phyloP scores from a whole-genome alignment of 1,139 yeast genomes.

The Schizosaccharomyces versatilis region DNA sequence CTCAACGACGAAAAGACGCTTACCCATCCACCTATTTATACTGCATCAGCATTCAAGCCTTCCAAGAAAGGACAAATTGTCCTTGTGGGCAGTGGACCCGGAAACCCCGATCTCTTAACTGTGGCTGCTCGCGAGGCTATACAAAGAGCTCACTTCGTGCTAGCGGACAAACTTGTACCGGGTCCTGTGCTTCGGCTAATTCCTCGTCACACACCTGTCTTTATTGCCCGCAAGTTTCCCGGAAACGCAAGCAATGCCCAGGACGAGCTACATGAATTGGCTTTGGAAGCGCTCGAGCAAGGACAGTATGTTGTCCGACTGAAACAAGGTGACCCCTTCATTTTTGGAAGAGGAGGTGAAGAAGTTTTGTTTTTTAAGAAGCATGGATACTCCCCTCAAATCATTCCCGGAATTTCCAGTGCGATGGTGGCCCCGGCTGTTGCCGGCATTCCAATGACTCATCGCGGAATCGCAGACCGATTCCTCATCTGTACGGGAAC shows the following conservation, averaged over 20 bases:
- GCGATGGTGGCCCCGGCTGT: slow-evolving; percentile 79
- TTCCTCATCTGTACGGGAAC: slow-evolving; percentile 87
- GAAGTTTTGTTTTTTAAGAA: slow-evolving; percentile 47
- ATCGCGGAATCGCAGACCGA: slow-evolving; percentile 80
- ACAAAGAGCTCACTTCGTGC: slow-evolving; percentile 54
- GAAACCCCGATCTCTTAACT: slow-evolving; percentile 61
- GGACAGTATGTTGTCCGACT: slow-evolving; percentile 70
- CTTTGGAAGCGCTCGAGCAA: slow-evolving; percentile 36
- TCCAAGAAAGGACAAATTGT: slow-evolving; percentile 35
- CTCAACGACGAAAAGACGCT: slow-evolving; percentile 5
- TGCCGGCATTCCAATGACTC: slow-evolving; percentile 75
- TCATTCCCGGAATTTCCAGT: slow-evolving; percentile 75
- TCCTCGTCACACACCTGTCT: slow-evolving; percentile 50
- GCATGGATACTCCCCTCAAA: slow-evolving; percentile 49
- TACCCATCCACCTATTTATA: not conserved
- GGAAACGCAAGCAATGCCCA: slow-evolving; percentile 94
- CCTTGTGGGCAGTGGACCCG: slow-evolving; percentile 87
- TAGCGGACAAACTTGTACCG: slow-evolving; percentile 86
- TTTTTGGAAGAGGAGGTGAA: slow-evolving; percentile 93
- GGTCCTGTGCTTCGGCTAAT: slow-evolving; percentile 62
- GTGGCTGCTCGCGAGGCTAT: slow-evolving; percentile 70
- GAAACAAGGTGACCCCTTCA: slow-evolving; percentile 94
- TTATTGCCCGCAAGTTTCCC: slow-evolving; percentile 83
- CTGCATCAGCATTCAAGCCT: not conserved
- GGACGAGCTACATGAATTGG: slow-evolving; percentile 51